Base-by-base conservation (phyloP, 306 rosid species). In the Hippophae gyantsensis region DNA sequence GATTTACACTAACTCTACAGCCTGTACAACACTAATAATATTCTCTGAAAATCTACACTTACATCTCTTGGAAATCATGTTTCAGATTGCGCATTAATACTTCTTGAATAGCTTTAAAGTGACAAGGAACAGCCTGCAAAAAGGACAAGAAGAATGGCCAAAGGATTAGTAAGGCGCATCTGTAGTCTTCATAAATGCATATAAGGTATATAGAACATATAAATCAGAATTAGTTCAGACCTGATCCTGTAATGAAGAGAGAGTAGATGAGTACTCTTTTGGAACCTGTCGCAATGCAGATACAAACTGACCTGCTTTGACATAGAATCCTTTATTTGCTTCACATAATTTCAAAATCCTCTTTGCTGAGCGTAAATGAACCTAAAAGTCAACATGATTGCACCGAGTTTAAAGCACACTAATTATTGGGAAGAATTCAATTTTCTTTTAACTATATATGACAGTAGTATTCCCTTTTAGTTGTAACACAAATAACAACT, bases 281-380 rank as follows among this genome's bases (percentile, higher is more conserved):
- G 97, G 94, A 68, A 78, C 74, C 80, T 76, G 83, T 26, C 75
- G 78, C 76, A 87, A 50, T 43, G 95, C 63, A 60, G 89, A 79
- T 65, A 75, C 90, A 78, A 77, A 87, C 73, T 90, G 95, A 60
- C 95, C 97, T 57, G 95, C 97, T 70, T 90, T 90, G 62, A 84
- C 95, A 63, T 90, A 90, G 67, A 90, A 87, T 10, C 97, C 95
- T 79, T 79, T 87, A 59, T 90, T 90, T 58, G 66, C 80, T 64
- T 90, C 95, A 51, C 97, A 90, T 72, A 90, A 55, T 71, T 74
- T 79, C 70, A 65, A 69, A 60, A 82, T 58, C 75, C 94, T 87
- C 63, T 67, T 62, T 12, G 97, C 94, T 3, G 94, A 87, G 40
- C 95, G 94, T 41, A 42, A 64, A 75, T 90, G 97, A 73, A 82